phyloP scores from a whole-genome alignment of 2,329 filamentous ascomycete species.

The Aspergillus eucalypticola region DNA sequence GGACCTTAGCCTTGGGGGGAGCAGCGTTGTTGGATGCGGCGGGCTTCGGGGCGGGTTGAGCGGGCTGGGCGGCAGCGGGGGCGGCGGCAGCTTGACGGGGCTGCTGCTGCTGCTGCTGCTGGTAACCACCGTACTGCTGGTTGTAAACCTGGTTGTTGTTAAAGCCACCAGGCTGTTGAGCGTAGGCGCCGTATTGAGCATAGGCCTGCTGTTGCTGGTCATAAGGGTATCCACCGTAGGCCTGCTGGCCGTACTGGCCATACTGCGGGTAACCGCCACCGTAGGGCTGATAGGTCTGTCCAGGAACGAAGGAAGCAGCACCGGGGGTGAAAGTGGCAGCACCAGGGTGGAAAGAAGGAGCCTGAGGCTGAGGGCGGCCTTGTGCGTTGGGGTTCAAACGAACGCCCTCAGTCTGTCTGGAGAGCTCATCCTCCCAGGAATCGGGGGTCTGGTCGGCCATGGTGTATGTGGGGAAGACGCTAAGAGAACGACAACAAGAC shows the following conservation, averaged over 20 bases:
- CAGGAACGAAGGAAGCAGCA: constrained; percentile 71
- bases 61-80: constrained; percentile 45
- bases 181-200: constrained; percentile 48
- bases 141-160: constrained; percentile 52
- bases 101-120: constrained; percentile 42
- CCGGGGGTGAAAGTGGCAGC: constrained; percentile 66
- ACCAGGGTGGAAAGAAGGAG: constrained; percentile 63
- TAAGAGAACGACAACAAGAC: constrained; percentile 25
- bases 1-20: constrained; percentile 59
- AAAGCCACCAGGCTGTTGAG: constrained; percentile 40
- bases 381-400: constrained; percentile 67
- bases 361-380: constrained; percentile 50
- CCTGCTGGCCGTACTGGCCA: constrained; percentile 53
- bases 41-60: constrained; percentile 52
- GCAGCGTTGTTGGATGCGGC: constrained; percentile 40
- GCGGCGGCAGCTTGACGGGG: constrained; percentile 51
- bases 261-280: constrained; percentile 52
- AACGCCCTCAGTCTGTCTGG: constrained; percentile 73
- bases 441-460: constrained; percentile 80
- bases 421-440: constrained; percentile 92
- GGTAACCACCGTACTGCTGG: constrained; percentile 40
- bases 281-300: constrained; percentile 65
- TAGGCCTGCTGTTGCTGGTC: constrained; percentile 47
- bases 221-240: constrained; percentile 53
- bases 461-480: constrained; percentile 29